Conservation (phyloP, 1,284 basidiomycete species). For the Heterobasidion annosum region DNA sequence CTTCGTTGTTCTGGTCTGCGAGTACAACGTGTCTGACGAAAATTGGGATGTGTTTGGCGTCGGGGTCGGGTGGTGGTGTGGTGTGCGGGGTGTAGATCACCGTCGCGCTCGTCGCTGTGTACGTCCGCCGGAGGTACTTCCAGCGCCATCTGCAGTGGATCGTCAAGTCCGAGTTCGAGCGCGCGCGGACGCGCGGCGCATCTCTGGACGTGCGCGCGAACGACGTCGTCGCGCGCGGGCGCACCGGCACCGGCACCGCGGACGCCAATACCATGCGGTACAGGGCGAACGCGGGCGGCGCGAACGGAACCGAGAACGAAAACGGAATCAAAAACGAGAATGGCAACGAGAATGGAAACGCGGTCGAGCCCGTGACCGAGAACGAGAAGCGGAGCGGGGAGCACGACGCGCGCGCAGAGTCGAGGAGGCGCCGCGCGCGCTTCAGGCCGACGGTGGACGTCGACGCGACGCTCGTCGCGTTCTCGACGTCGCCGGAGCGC, state of each 20-base stretch:
- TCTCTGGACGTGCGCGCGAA: background rate
- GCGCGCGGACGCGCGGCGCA: conserved; percentile 8
- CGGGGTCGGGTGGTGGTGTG: too few relatives aligned
- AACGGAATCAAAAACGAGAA: background rate
- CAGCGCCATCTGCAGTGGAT: conserved; percentile 62
- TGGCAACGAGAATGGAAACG: conserved; percentile 23
- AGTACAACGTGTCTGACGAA: too few relatives aligned
- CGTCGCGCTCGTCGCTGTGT: conserved; percentile 61
- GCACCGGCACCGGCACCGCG: background rate
- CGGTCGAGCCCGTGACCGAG: too few relatives aligned
- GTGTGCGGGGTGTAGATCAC: conserved; percentile 33
- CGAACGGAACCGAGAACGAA: conserved; percentile 1
- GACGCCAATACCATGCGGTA: background rate
- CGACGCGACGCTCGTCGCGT: too few relatives aligned
- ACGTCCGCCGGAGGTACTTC: conserved; percentile 62
- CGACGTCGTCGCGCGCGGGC: background rate
- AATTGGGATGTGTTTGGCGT: too few relatives aligned
- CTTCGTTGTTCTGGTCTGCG: too few relatives aligned
- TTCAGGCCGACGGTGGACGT: too few relatives aligned
- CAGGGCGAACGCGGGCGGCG: background rate
- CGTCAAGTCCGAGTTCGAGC: conserved; percentile 35
- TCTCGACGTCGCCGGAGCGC: too few relatives aligned
- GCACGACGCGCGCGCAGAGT: too few relatives aligned
- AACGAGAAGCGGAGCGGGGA: too few relatives aligned
- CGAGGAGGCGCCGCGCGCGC: too few relatives aligned